Percentiles rank a stretch among this genome's conserved stretches.
Evolutionary conservation across 2,329 filamentous ascomycete genomes (phyloP).

Genomic region (Diplodia mutila): DNA sequence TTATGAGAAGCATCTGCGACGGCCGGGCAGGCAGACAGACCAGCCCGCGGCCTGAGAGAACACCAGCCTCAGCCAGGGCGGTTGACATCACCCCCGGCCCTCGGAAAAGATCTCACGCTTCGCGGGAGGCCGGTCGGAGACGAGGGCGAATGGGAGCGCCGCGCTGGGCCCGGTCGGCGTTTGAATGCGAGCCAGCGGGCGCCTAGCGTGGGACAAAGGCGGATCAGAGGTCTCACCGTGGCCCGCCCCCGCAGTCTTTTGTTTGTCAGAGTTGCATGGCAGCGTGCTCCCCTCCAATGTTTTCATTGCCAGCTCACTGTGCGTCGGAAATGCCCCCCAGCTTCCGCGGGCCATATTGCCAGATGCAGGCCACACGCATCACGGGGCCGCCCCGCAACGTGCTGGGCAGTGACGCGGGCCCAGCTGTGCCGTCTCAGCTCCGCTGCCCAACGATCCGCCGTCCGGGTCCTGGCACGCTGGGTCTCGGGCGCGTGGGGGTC

Average conservation of each 20-base stretch:
- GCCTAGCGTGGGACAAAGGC: slow-evolving; percentile 33
- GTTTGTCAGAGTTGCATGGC: slow-evolving; percentile 22
- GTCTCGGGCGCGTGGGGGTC: slow-evolving; percentile 18
- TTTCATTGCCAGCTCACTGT: slow-evolving; percentile 11
- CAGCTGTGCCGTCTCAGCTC: not conserved
- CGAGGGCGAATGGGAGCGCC: slow-evolving; percentile 25
- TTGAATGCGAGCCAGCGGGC: slow-evolving; percentile 29
- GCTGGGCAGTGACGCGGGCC: slow-evolving; percentile 13
- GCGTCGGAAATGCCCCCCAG: slow-evolving; percentile 10
- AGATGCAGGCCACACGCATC: slow-evolving; percentile 8
- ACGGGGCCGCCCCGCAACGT: not conserved
- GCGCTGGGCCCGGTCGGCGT: slow-evolving; percentile 24
- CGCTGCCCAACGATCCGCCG: slow-evolving; percentile 16
- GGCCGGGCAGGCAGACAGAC: slow-evolving; percentile 16
- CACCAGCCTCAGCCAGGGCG: slow-evolving; percentile 23
- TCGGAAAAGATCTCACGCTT: slow-evolving; percentile 22
- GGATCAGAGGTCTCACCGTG: slow-evolving; percentile 31
- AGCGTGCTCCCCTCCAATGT: not conserved
- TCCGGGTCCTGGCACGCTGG: not conserved
- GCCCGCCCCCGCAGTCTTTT: slow-evolving; percentile 21
- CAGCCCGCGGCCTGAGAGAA: slow-evolving; percentile 18
- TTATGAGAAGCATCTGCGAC: slow-evolving; percentile 21
- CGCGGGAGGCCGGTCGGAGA: slow-evolving; percentile 15
- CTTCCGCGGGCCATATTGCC: slow-evolving; percentile 13
- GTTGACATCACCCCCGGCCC: slow-evolving; percentile 24